A percentile compares a stretch with the other conserved stretches of the same genome.
Evolutionary conservation across 495 filamentous ascomycete genomes (phyloP).

Genomic region (Talaromyces borbonicus): DNA sequence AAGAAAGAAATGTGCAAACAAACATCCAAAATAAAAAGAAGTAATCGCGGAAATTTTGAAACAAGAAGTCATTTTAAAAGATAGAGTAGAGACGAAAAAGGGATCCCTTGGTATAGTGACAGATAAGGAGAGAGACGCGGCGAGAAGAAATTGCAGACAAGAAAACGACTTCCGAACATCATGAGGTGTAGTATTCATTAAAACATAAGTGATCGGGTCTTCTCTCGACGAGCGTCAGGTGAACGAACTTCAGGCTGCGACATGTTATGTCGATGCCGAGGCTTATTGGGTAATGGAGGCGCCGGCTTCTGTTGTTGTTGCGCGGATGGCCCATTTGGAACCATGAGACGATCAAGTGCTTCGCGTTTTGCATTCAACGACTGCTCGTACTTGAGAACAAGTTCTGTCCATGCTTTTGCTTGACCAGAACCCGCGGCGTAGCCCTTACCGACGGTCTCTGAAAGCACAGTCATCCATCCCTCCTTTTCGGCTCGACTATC

Average conservation of each 20-base stretch:
- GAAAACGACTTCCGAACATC: slow-evolving; percentile 1
- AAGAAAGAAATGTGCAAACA: slow-evolving; percentile 2
- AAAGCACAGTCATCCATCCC: slow-evolving; percentile 88
- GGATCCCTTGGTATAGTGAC: slow-evolving; percentile 6
- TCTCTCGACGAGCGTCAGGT: slow-evolving; percentile 31
- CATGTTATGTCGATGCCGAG: slow-evolving; percentile 33
- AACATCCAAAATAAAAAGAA: slow-evolving; percentile 2
- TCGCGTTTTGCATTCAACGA: slow-evolving; percentile 26
- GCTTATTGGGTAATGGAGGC: slow-evolving; percentile 16
- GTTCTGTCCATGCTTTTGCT: slow-evolving; percentile 65
- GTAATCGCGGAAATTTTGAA: not conserved
- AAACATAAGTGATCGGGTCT: slow-evolving; percentile 37
- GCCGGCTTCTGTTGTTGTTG: slow-evolving; percentile 21
- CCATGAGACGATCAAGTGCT: slow-evolving; percentile 20
- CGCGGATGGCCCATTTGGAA: slow-evolving; percentile 15
- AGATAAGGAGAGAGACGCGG: slow-evolving; percentile 2
- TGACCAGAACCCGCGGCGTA: slow-evolving; percentile 29
- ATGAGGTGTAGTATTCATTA: slow-evolving; percentile 8
- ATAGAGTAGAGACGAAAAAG: not conserved
- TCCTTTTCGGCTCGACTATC: slow-evolving; percentile 79
- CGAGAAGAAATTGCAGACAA: slow-evolving; percentile 5
- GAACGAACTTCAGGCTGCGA: slow-evolving; percentile 34
- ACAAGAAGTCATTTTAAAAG: not conserved
- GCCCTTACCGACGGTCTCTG: slow-evolving; percentile 71
- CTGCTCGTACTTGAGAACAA: slow-evolving; percentile 53